Base-by-base conservation (phyloP, 345 rosid genomes). In the Bruguiera sexangula region DNA sequence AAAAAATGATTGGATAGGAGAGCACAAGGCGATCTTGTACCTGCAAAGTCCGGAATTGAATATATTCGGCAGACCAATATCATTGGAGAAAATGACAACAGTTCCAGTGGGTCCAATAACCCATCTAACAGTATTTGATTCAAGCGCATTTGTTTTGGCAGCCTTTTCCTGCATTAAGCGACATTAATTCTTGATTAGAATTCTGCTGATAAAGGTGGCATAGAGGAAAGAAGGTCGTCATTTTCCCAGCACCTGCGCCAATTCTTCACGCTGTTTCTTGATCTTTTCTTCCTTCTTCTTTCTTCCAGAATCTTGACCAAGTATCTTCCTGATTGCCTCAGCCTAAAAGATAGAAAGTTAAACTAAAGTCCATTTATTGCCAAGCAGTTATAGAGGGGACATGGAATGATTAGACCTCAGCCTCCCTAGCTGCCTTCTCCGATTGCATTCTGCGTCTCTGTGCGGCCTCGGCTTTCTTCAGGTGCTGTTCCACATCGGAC, bases 31-130 rank as follows among this genome's bases (percentile, higher is more conserved):
- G 59, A 55, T 13, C 29, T n/a, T 69, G 43, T 79, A 89, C 96
- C 89, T 77, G 78, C 78, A 46, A 20, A 88, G 77, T 5, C 24
- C 69, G 0, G 93, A 82, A 67, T 58, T 67, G 60, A 77, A 72
- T 57, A 77, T 67, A 22, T 39, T 19, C 6, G 76, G 76, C 66
- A 77, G 63, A 72, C 76, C 73, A 32, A 72, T 39, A 39, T 76
- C 76, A n/a, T 72, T 66, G 3, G 76, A 71, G 53, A 76, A 72
- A 62, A 58, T 68, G 29, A 76, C 80, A 22, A 60, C 46, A 32
- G 69, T 77, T 72, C 80, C 73, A n/a, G 72, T 8, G 27, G 72
- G 79, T 56, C 72, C 65, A 39, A 30, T 56, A 15, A 71, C 39
- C 75, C 67, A 71, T 71, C 75, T 71, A 30, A 71, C 26, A 34